Conservation (phyloP, 805 yeast genomes). For the Kodamaea sagamina region DNA sequence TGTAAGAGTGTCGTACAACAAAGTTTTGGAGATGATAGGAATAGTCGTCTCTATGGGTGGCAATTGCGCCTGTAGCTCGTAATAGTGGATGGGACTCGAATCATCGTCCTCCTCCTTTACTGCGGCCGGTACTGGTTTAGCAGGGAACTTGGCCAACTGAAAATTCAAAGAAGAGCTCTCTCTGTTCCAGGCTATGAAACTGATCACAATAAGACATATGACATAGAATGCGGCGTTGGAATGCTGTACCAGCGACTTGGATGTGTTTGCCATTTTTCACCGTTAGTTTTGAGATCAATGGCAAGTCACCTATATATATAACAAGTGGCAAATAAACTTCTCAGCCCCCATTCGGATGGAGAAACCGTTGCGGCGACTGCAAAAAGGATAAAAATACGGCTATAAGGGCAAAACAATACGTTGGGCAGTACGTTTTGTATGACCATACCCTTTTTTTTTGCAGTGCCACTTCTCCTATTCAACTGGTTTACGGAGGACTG, state of each 20-base stretch:
- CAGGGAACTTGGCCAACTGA: not conserved
- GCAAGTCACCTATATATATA: conserved; percentile 1
- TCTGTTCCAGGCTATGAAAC: conserved; percentile 4
- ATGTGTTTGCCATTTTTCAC: not conserved
- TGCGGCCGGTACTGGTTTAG: not conserved
- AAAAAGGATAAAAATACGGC: not conserved
- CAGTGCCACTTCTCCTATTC: no score
- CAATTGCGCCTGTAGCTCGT: conserved; percentile 6
- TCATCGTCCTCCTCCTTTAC: not conserved
- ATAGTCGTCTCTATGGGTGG: conserved; percentile 1
- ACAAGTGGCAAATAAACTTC: conserved; percentile 5
- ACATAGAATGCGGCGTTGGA: conserved; percentile 5
- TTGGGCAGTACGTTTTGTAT: not conserved
- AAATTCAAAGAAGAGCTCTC: conserved; percentile 4
- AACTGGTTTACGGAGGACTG: no score
- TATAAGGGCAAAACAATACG: not conserved
- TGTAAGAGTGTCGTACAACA: not conserved
- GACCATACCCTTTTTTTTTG: no score
- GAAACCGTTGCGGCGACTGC: not conserved
- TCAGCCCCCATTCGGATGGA: conserved; percentile 1
- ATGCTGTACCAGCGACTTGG: not conserved
- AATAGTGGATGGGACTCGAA: conserved; percentile 2
- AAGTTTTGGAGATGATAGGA: not conserved
- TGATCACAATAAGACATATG: not conserved
- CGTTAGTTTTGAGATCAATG: not conserved